Conservation (phyloP, 2,329 filamentous ascomycete genomes). For the Neonectria punicea region DNA sequence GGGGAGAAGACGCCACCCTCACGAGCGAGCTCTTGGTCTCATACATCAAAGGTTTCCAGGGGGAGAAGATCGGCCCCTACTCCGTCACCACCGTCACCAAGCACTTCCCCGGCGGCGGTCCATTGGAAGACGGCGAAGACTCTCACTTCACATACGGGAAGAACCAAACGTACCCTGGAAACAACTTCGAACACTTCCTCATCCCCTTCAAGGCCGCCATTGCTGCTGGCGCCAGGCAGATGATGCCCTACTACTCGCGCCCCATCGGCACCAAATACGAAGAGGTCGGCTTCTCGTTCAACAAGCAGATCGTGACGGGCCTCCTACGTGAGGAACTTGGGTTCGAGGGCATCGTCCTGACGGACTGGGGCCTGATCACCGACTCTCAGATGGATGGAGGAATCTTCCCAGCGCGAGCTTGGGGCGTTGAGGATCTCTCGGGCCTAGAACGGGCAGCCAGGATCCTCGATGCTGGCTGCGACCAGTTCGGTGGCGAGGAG, state of each 20-base stretch:
- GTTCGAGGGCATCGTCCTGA: conserved; percentile 60
- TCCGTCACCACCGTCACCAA: conserved; percentile 62
- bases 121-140: conserved; percentile 61
- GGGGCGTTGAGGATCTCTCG: conserved; percentile 58
- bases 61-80: conserved; percentile 52
- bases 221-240: conserved; percentile 59
- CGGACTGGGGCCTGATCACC: conserved; percentile 63
- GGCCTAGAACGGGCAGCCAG: conserved; percentile 55
- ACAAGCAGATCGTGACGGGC: conserved; percentile 59
- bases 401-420: conserved; percentile 58
- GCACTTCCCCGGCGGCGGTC: conserved; percentile 64
- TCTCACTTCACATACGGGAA: conserved; percentile 64
- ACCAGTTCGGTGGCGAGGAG: conserved; percentile 62
- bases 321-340: conserved; percentile 58
- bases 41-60: conserved; percentile 61
- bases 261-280: conserved; percentile 58
- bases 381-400: conserved; percentile 54
- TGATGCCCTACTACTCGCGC: conserved; percentile 63
- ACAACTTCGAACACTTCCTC: conserved; percentile 61
- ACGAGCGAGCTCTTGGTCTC: conserved; percentile 51
- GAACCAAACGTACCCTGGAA: conserved; percentile 61
- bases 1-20: conserved; percentile 60
- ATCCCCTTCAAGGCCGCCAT: conserved; percentile 62
- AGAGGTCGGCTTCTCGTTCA: conserved; percentile 60
- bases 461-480: conserved; percentile 60